Evolutionary conservation across 164 flowering plant species (phyloP), one percentile per base, ranked within the genome.

Genomic region (Cinnamomum chago): DNA sequence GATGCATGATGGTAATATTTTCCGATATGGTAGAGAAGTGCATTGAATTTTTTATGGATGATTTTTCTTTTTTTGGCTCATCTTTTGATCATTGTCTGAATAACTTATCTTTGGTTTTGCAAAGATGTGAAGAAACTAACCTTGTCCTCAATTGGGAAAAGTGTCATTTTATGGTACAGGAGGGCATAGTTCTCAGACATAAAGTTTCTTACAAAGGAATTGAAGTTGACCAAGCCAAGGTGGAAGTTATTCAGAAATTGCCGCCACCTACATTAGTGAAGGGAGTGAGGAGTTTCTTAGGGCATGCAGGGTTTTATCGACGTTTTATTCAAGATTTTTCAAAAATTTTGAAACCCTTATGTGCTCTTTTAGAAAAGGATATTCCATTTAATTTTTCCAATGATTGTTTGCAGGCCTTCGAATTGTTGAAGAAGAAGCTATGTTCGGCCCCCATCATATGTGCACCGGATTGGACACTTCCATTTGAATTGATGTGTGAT

Each of bases 161-260:
- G 50, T n/a, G 58, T 22, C 23, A 71, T 30, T 71, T 71, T 27
- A 73, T 73, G 76, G 70, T 73, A 1, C 1, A 66, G 10, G 27
- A 73, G 50, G 70, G 30, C 30, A 28, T 28, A 28, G 30, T 28
- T 28, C 30, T 28, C 30, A 3, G 30, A 28, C 30, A 28, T 28
- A 60, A 17, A 58, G 50, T 2, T 22, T 65, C 33, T 65, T 23
- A 20, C 33, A 50, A n/a, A 23, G 13, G n/a, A 60, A 55, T 13
- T 55, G 14, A 55, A 55, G 60, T 55, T 18, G 60, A 55, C 60
- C 3, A 0, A 18, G 51, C 60, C 2, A 27, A 64, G 1, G 1
- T 2, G 13, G 50, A 50, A 2, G 47, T 33, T 0, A 25, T 50
- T 28, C 30, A 28, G 30, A 28, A 28, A 28, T 28, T 28, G 30